phyloP scores from a whole-genome alignment of 352 stramenopile species.

The Globisporangium orthogonon region DNA sequence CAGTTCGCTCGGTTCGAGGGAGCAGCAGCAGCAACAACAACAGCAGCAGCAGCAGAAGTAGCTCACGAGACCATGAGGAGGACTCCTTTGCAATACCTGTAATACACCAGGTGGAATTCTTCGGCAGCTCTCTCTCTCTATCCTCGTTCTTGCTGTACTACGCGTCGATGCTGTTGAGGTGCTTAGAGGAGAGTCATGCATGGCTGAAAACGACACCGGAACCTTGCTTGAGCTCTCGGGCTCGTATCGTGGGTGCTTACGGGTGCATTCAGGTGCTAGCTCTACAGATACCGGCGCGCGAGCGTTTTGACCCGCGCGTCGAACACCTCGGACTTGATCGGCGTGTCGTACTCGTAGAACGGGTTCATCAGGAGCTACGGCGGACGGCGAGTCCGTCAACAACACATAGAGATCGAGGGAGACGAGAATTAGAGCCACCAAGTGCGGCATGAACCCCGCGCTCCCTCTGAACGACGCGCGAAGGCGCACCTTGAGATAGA shows the following conservation, averaged over 20 bases:
- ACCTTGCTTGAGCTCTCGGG: too few relatives aligned
- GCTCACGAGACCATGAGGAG: slow-evolving; percentile 4
- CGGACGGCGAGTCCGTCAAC: too few relatives aligned
- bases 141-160: not conserved
- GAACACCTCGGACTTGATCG: slow-evolving; percentile 92
- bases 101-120: slow-evolving; percentile 20
- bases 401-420: not conserved
- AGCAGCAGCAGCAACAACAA: slow-evolving; percentile 11
- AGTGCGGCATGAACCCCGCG: too few relatives aligned
- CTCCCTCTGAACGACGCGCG: too few relatives aligned
- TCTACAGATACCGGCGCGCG: slow-evolving; percentile 83
- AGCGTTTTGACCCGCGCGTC: slow-evolving; percentile 88
- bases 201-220: too few relatives aligned
- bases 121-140: slow-evolving; percentile 13
- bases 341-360: slow-evolving; percentile 94
- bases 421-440: not conserved
- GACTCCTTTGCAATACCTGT: slow-evolving; percentile 52
- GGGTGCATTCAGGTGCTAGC: too few relatives aligned
- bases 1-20: slow-evolving; percentile 18
- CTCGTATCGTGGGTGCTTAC: too few relatives aligned
- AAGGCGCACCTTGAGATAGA: slow-evolving; percentile 93
- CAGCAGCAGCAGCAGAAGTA: slow-evolving; percentile 12
- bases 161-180: not conserved
- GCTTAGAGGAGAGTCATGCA: not conserved
- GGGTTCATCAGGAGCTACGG: slow-evolving; percentile 92